Conservation (phyloP, 2,329 filamentous ascomycete genomes). For the Diaporthe ampelina region DNA sequence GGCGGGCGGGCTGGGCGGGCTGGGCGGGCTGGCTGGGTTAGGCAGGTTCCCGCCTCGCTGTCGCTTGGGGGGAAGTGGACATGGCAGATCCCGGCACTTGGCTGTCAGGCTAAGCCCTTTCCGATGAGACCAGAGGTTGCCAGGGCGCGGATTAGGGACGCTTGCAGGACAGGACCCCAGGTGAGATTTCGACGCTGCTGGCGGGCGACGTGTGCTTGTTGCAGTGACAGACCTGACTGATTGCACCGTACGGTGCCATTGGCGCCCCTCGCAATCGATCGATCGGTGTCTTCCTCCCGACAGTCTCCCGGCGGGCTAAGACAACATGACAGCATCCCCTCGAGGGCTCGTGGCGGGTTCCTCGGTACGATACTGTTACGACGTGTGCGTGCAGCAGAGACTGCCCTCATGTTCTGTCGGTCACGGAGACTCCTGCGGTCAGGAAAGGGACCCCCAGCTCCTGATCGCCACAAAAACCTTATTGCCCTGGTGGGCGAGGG, state of each 20-base stretch:
- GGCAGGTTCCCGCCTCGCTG: slow-evolving; percentile 29
- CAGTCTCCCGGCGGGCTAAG: neutral
- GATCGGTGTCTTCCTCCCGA: slow-evolving; percentile 16
- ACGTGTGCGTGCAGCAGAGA: slow-evolving; percentile 21
- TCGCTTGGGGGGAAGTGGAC: slow-evolving; percentile 23
- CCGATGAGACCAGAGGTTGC: slow-evolving; percentile 29
- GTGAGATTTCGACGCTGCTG: slow-evolving; percentile 19
- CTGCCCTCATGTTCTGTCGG: slow-evolving; percentile 20
- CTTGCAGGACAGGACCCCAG: slow-evolving; percentile 26
- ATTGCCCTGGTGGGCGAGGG: slow-evolving; percentile 34
- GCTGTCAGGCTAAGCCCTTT: slow-evolving; percentile 33
- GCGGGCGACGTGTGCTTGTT: neutral
- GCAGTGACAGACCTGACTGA: neutral
- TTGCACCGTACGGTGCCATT: neutral
- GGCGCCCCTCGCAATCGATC: slow-evolving; percentile 21
- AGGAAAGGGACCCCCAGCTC: slow-evolving; percentile 31
- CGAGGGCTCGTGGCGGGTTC: neutral
- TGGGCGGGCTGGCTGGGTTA: slow-evolving; percentile 28
- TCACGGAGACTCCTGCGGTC: slow-evolving; percentile 34
- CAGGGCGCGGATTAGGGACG: slow-evolving; percentile 27
- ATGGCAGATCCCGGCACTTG: slow-evolving; percentile 34
- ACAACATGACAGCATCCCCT: slow-evolving; percentile 7
- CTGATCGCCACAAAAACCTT: slow-evolving; percentile 35
- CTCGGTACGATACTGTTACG: neutral
- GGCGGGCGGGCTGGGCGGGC: slow-evolving; percentile 20